A percentile compares a stretch with the other conserved stretches of the same genome.
phyloP scores from a whole-genome alignment of 2,329 filamentous ascomycete genomes.

The Colletotrichum magnum region DNA sequence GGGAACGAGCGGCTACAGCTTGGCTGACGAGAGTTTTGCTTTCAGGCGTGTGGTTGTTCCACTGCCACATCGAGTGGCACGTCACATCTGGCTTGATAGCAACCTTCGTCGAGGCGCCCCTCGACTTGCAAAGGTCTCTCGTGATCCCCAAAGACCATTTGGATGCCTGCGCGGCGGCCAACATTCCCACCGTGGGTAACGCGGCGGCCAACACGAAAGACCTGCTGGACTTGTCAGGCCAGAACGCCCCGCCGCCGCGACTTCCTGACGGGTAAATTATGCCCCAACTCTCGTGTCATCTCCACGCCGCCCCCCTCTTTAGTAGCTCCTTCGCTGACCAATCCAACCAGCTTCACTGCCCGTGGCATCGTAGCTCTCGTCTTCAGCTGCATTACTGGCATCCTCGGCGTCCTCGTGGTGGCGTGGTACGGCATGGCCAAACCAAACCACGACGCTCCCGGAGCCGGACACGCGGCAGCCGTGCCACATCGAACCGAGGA shows the following conservation, averaged over 20 bases:
- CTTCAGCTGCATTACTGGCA: constrained; percentile 78
- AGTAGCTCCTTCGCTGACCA: neutral
- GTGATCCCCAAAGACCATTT: constrained; percentile 72
- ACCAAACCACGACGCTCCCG: constrained; percentile 9
- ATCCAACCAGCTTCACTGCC: constrained; percentile 70
- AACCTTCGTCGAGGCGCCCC: constrained; percentile 74
- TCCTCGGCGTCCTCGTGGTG: constrained; percentile 77
- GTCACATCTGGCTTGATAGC: constrained; percentile 75
- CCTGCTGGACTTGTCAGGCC: constrained; percentile 73
- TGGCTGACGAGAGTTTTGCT: constrained; percentile 15
- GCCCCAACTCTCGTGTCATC: neutral
- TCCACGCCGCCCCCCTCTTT: too few relatives aligned
- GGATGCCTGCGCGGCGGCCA: constrained; percentile 68
- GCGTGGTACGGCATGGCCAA: constrained; percentile 73
- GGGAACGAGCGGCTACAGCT: neutral
- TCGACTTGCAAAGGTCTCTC: constrained; percentile 72
- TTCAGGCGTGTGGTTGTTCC: constrained; percentile 76
- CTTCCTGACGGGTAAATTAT: constrained; percentile 72
- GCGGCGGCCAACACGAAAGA: constrained; percentile 80
- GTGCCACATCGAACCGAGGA: neutral
- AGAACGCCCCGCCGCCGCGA: constrained; percentile 67
- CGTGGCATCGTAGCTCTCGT: constrained; percentile 81
- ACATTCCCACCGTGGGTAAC: constrained; percentile 73
- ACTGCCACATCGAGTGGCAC: constrained; percentile 88
- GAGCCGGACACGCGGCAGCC: neutral